These are phyloP conservation scores for Aspergillus aculeatinus DNA, from an alignment of 2,329 filamentous ascomycete species.

Conservation along the genomic window DNA sequence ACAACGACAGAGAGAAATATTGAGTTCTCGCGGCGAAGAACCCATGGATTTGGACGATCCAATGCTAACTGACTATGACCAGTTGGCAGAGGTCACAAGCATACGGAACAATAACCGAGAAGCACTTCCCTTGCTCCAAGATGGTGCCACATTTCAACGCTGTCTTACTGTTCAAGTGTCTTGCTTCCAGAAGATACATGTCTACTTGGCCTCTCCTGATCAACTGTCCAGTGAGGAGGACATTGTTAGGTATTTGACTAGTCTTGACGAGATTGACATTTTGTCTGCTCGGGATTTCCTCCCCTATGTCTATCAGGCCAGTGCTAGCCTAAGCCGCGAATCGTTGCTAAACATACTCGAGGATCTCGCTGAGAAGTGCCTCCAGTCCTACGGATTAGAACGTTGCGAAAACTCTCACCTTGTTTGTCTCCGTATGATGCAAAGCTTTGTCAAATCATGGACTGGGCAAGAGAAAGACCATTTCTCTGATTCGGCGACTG, in stretches of 20 bases:
- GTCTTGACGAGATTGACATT: slow-evolving; percentile 39
- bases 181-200: slow-evolving; percentile 25
- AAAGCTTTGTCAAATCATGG: slow-evolving; percentile 65
- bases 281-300: slow-evolving; percentile 35
- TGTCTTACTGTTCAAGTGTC: slow-evolving; percentile 37
- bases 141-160: slow-evolving; percentile 37
- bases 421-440: slow-evolving; percentile 67
- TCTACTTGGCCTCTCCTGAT: slow-evolving; percentile 2
- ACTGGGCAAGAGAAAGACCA: slow-evolving; percentile 54
- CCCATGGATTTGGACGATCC: slow-evolving; percentile 47
- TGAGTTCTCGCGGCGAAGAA: slow-evolving; percentile 25
- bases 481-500: slow-evolving; percentile 65
- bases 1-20: slow-evolving; percentile 19
- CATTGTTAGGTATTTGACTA: slow-evolving; percentile 38
- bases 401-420: slow-evolving; percentile 72
- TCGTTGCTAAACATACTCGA: slow-evolving; percentile 49
- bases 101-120: slow-evolving; percentile 35
- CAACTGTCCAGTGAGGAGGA: slow-evolving; percentile 1
- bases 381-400: slow-evolving; percentile 60
- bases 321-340: slow-evolving; percentile 28
- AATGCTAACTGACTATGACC: slow-evolving; percentile 29
- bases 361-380: slow-evolving; percentile 48
- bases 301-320: slow-evolving; percentile 32
- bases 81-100: slow-evolving; percentile 19
- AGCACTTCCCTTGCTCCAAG: slow-evolving; percentile 31